Evolutionary conservation across 768 basidiomycete species (phyloP).

Genomic region (Tylopilus vinaceipallidus): DNA sequence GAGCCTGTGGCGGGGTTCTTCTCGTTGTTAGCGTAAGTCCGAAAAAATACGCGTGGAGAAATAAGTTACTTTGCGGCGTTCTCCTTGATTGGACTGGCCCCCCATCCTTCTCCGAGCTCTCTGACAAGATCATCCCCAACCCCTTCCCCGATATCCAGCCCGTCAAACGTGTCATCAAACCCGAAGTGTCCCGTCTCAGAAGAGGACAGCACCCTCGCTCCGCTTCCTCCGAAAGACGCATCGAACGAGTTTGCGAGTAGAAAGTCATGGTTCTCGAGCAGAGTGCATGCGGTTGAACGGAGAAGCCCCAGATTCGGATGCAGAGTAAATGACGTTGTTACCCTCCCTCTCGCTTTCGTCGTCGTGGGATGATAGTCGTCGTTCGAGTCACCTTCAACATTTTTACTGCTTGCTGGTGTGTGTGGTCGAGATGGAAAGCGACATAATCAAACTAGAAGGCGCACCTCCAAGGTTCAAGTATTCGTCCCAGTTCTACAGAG

Average conservation of each 20-base stretch:
- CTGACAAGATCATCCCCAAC: conserved; percentile 73
- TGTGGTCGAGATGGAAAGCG: neutral
- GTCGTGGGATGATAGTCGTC: conserved; percentile 49
- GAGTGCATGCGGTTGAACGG: conserved; percentile 57
- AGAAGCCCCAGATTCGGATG: conserved; percentile 40
- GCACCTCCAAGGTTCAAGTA: conserved; percentile 50
- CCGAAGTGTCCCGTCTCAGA: conserved; percentile 52
- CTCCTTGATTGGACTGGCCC: conserved; percentile 20
- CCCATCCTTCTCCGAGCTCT: conserved; percentile 76
- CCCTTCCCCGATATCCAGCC: conserved; percentile 53
- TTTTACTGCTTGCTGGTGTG: conserved; percentile 5
- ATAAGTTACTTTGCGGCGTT: conserved; percentile 14
- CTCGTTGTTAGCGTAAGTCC: conserved; percentile 9
- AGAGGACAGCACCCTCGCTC: conserved; percentile 42
- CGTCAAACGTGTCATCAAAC: conserved; percentile 57
- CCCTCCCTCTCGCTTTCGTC: conserved; percentile 28
- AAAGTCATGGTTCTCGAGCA: conserved; percentile 70
- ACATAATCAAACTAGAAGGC: conserved; percentile 7
- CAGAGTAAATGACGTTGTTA: conserved; percentile 21
- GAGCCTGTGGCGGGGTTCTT: conserved; percentile 17
- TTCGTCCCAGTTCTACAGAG: conserved; percentile 58
- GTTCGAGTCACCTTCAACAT: conserved; percentile 38
- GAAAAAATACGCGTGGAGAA: neutral
- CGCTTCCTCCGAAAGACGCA: conserved; percentile 48
- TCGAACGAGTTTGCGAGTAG: conserved; percentile 67